phyloP scores from a whole-genome alignment of 257 asterid species.

The Linderniella brevidens region DNA sequence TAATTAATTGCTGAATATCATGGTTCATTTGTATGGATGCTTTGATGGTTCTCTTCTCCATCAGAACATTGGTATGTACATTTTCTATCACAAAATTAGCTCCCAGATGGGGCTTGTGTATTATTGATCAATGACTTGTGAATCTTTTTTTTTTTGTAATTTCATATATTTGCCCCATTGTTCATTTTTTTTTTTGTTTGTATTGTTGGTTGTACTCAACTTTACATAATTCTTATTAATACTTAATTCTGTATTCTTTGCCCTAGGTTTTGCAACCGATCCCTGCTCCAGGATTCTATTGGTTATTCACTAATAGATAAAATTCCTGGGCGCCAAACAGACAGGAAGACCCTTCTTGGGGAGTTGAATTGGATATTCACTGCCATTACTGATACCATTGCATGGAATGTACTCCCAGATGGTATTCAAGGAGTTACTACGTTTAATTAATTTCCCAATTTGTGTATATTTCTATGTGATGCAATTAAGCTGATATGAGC shows the following conservation, averaged over 20 bases:
- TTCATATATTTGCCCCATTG: too few relatives aligned
- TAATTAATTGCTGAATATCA: too few relatives aligned
- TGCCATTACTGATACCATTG: slow-evolving; percentile 96
- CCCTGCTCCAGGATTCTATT: slow-evolving; percentile 76
- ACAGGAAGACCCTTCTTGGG: slow-evolving; percentile 95
- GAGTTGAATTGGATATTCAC: slow-evolving; percentile 99
- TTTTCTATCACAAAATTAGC: too few relatives aligned
- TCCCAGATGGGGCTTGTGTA: too few relatives aligned
- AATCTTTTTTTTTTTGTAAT: too few relatives aligned
- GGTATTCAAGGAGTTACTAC: slow-evolving; percentile 30
- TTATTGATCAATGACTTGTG: too few relatives aligned
- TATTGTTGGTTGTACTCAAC: not conserved
- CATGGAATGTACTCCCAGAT: slow-evolving; percentile 99
- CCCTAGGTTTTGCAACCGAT: slow-evolving; percentile 73
- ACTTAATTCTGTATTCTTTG: slow-evolving; percentile 7
- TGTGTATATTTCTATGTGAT: too few relatives aligned
- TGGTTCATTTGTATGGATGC: too few relatives aligned
- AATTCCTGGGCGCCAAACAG: slow-evolving; percentile 99
- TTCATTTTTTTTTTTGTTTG: not conserved
- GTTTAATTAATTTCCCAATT: too few relatives aligned
- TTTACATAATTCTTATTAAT: slow-evolving; percentile 1
- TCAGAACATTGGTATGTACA: too few relatives aligned
- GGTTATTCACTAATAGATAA: slow-evolving; percentile 77
- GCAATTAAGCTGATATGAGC: not conserved
- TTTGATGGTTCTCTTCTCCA: too few relatives aligned